Evolutionary conservation across 192 early-diverging fungal species (phyloP).

Genomic region (Linnemannia schmuckeri): DNA sequence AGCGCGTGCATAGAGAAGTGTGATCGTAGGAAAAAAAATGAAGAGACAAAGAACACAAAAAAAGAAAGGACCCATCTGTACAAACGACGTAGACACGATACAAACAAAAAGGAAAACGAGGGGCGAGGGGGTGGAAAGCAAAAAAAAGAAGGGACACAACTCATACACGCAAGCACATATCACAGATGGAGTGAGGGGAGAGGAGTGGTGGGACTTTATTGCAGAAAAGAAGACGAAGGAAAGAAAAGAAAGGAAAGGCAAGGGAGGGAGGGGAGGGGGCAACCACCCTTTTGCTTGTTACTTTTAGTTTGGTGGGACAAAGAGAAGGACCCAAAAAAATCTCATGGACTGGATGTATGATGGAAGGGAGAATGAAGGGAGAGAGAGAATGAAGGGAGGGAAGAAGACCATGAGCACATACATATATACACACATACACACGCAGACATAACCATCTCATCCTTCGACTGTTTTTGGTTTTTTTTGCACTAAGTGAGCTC

Average conservation of each 20-base stretch:
- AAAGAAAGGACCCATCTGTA: background rate
- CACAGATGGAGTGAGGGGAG: background rate
- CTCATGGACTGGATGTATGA: background rate
- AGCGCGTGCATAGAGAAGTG: constrained; percentile 5
- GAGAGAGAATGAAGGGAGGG: background rate
- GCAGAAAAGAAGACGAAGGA: background rate
- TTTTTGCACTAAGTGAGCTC: background rate
- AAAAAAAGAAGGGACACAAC: background rate
- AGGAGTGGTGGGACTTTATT: background rate
- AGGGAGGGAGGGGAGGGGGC: background rate
- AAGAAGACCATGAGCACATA: background rate
- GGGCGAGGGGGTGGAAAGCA: background rate
- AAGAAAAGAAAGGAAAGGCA: background rate
- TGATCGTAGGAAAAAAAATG: constrained; percentile 3
- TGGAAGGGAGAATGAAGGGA: background rate
- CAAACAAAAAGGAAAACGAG: constrained; percentile 1
- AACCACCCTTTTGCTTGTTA: background rate
- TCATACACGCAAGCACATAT: background rate
- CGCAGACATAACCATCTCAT: background rate
- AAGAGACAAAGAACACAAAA: background rate
- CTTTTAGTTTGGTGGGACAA: background rate
- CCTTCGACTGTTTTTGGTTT: background rate
- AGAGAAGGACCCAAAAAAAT: background rate
- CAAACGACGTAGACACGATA: background rate
- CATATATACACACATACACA: background rate